A percentile compares a stretch with the other conserved stretches of the same genome.
These are phyloP conservation scores for Penicillium sclerotigenum DNA, from an alignment of 2,329 filamentous ascomycete species.

Conservation along the genomic window DNA sequence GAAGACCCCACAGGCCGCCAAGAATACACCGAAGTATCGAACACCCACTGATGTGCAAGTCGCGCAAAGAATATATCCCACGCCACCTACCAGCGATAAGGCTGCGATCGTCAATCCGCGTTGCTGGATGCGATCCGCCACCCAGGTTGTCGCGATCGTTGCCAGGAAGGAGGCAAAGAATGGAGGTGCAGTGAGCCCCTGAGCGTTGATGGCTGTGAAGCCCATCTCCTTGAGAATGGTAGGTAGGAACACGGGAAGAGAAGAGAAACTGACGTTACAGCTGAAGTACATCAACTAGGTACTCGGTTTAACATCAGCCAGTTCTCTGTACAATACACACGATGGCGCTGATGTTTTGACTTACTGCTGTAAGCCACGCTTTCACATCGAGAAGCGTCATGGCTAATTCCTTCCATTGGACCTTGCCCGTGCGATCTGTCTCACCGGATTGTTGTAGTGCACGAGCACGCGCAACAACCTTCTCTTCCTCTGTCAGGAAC, in stretches of 20 bases:
- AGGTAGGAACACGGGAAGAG: slow-evolving; percentile 63
- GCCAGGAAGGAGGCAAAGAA: slow-evolving; percentile 66
- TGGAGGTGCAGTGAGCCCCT: slow-evolving; percentile 69
- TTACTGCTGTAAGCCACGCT: slow-evolving; percentile 49
- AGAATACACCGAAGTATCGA: slow-evolving; percentile 53
- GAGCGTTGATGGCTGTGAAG: slow-evolving; percentile 63
- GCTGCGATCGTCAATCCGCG: slow-evolving; percentile 59
- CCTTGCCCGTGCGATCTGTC: slow-evolving; percentile 38
- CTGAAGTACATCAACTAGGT: slow-evolving; percentile 55
- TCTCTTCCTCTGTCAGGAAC: slow-evolving; percentile 59
- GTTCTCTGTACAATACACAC: not conserved
- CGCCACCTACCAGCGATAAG: slow-evolving; percentile 56
- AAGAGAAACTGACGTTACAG: slow-evolving; percentile 64
- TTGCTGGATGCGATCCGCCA: slow-evolving; percentile 65
- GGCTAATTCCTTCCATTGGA: slow-evolving; percentile 50
- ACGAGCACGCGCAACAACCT: slow-evolving; percentile 54
- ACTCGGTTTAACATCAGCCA: not conserved
- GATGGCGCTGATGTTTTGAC: slow-evolving; percentile 10
- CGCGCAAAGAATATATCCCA: slow-evolving; percentile 65
- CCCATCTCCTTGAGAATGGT: slow-evolving; percentile 65
- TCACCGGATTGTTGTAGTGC: slow-evolving; percentile 54
- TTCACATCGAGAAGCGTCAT: slow-evolving; percentile 45
- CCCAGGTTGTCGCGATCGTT: slow-evolving; percentile 59
- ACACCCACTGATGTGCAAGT: slow-evolving; percentile 50
- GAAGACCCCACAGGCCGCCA: slow-evolving; percentile 62